Base-by-base conservation (phyloP, 306 rosid species). In the Begonia masoniana region DNA sequence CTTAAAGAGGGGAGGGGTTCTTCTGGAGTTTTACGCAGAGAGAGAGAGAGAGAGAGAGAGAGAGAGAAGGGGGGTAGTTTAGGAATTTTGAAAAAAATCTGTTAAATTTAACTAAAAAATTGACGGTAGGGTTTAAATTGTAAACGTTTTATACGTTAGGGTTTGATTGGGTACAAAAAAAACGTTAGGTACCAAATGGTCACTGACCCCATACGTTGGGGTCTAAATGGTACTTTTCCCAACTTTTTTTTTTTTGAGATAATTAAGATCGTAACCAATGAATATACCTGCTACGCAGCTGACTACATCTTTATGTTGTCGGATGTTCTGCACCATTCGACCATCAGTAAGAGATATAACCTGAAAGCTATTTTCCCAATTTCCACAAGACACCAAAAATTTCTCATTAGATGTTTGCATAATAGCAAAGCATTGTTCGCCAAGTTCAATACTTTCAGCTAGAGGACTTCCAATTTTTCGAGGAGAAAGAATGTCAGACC, bases 281-380 rank as follows among this genome's bases (percentile, higher is more conserved):
- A 70, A 58, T 31, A 52, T 78, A 89, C 97, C 97, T 85, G 95
- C 94, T 70, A 80, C 79, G 68, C 97, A 89, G 78, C 95, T 85
- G 72, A 89, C 97, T 61, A 89, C 87, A 74, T 89, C 97, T 76
- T 75, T 89, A 62, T 89, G 97, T 67, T 89, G 97, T 49, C 97
- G 87, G 70, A 89, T 82, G 78, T 95, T 82, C 71, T 89, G 97
- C 52, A 89, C 82, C 82, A 89, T 76, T 74, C 91, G 76, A 62
- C 97, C 95, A 68, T 89, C 97, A 16, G 69, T 74, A 50, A 89
- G 68, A 51, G 97, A 85, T 66, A 85, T 85, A 63, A 85, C 77
- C 77, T 85, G 97, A 75, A 89, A 89, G 72, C 97, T 89, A 69
- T 89, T 89, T 78, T 85, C 97, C 97, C 97, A 89, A 75, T 89